Base-by-base conservation (phyloP, 2,329 filamentous ascomycete species). In the Paraconiothyrium sp. region DNA sequence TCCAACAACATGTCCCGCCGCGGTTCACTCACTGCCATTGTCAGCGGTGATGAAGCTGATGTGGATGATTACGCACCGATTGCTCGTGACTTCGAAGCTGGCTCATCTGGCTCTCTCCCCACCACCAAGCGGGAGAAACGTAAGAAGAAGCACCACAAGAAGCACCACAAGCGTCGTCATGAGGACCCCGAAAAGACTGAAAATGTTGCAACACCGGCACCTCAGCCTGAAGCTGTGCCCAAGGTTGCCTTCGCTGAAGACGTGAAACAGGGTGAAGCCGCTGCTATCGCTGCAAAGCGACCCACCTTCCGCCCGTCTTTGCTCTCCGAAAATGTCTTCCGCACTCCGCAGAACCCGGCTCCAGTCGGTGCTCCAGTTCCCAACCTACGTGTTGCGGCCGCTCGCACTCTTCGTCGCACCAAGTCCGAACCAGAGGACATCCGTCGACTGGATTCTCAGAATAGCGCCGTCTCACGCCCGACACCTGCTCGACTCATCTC, bases 301-400 rank as follows among this genome's bases (percentile, higher is more conserved):
- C 86, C 88, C 43, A 84, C 82, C 52, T 81, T 92, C 52, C 77
- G 85, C 49, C 88, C 89, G 39, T 91, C 89, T 71, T 87, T 88
- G 50, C 82, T 94, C 4, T 88, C 91, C 0, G 90, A 91, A 54
- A 88, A 88, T 11, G 90, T 93, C 60, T 93, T 94, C 67, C 77
- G 75, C 54, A 81, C 77, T n/a, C 78, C 75, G 3, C 73, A 74
- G 32, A 76, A 75, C 32, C 67, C 77, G 14, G 72, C 79, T 41
- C 75, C 77, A 0, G 57, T 68, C 6, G 64, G 70, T 4, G 70
- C 68, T 20, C 70, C 73, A 47, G 69, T 72, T 47, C 70, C 73
- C 16, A 75, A 74, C 20, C 65, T 74, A 14, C 74, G 73, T 48
- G 73, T 76, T 59, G 74, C 73, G 34, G 75, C 75, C 14, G 72